These are phyloP conservation scores for Apophysomyces trapeziformis DNA, from an alignment of 371 early-diverging fungal genomes.

Conservation along the genomic window DNA sequence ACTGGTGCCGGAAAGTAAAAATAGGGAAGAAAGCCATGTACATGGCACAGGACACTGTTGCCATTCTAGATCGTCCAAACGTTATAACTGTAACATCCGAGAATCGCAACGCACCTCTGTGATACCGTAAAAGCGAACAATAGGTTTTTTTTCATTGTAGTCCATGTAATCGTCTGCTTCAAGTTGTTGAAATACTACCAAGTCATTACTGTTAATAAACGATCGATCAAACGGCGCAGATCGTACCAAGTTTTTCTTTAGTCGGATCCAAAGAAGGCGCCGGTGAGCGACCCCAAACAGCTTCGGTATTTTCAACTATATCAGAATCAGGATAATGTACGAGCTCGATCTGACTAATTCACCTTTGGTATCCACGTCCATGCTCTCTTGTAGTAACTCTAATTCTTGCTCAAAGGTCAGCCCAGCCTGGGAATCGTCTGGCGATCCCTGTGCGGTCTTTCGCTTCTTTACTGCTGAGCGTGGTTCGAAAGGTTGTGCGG, in stretches of 20 bases:
- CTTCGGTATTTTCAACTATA: constrained; percentile 18
- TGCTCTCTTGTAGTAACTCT: constrained; percentile 2
- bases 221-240: not conserved
- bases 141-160: constrained; percentile 48
- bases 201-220: not conserved
- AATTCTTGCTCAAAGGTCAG: constrained; percentile 24
- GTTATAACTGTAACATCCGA: not conserved
- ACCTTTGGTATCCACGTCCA: constrained; percentile 14
- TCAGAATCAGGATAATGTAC: not conserved
- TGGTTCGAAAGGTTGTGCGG: constrained; percentile 10
- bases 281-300: constrained; percentile 36
- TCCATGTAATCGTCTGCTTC: constrained; percentile 86
- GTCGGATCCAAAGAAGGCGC: constrained; percentile 33
- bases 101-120: constrained; percentile 68
- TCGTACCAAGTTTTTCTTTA: constrained; percentile 41
- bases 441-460: not conserved
- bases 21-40: constrained; percentile 93
- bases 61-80: constrained; percentile 56
- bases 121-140: constrained; percentile 87
- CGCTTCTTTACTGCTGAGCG: constrained; percentile 1
- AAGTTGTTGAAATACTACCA: constrained; percentile 90
- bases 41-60: constrained; percentile 90
- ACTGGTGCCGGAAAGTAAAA: constrained; percentile 94
- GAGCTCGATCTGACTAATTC: not conserved
- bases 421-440: constrained; percentile 5